Evolutionary conservation across 768 basidiomycete species (phyloP).

Genomic region (Tylopilus balloui): DNA sequence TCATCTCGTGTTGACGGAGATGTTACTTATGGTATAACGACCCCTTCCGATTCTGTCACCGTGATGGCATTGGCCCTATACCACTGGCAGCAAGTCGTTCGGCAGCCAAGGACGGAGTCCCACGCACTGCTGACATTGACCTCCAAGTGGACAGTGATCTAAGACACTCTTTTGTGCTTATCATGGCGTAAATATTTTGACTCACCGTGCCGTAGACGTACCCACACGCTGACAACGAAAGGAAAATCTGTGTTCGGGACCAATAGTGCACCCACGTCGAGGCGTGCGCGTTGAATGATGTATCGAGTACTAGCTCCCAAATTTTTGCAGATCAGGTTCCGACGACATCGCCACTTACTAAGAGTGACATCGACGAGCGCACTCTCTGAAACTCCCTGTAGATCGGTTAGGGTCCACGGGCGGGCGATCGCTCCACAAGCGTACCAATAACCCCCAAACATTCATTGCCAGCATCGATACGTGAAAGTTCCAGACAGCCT

Average conservation of each 20-base stretch:
- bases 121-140: slow-evolving; percentile 19
- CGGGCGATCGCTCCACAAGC: slow-evolving; percentile 13
- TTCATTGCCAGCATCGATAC: background rate
- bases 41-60: slow-evolving; percentile 6
- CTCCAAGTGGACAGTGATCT: background rate
- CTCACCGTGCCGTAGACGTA: slow-evolving; percentile 8
- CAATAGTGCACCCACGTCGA: slow-evolving; percentile 12
- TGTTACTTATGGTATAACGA: slow-evolving; percentile 1
- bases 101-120: slow-evolving; percentile 18
- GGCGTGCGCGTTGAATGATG: slow-evolving; percentile 4
- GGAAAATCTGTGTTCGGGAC: slow-evolving; percentile 4
- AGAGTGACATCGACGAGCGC: background rate
- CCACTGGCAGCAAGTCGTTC: background rate
- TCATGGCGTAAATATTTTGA: background rate
- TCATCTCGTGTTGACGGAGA: slow-evolving; percentile 16
- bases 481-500: background rate
- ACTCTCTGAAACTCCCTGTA: background rate
- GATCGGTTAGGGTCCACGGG: background rate
- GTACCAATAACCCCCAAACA: background rate
- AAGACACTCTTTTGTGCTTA: background rate
- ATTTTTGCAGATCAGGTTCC: slow-evolving; percentile 12
- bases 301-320: background rate
- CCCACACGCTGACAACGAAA: background rate
- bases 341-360: background rate
- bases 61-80: slow-evolving; percentile 12